phyloP scores from a whole-genome alignment of 1,284 basidiomycete species.

The Austroboletus niveus region DNA sequence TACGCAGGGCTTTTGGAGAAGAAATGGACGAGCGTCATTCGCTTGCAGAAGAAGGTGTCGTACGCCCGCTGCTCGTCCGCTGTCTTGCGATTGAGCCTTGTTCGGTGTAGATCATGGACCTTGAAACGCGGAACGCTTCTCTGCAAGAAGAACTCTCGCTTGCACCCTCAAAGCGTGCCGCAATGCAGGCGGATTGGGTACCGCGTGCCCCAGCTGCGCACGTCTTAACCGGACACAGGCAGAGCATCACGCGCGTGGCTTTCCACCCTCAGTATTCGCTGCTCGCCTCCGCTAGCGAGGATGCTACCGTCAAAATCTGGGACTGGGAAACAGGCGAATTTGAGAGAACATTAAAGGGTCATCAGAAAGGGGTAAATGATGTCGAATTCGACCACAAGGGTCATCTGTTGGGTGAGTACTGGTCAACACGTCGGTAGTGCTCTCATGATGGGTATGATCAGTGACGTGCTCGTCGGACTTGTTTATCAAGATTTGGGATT shows the following conservation, averaged over 20 bases:
- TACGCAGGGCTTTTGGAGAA: conserved; percentile 86
- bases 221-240: conserved; percentile 78
- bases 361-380: conserved; percentile 87
- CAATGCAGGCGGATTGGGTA: conserved; percentile 73
- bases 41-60: conserved; percentile 86
- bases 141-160: conserved; percentile 75
- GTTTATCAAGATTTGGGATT: conserved; percentile 91
- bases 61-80: conserved; percentile 7
- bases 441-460: conserved; percentile 29
- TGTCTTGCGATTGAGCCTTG: conserved; percentile 13
- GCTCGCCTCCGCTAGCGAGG: conserved; percentile 83
- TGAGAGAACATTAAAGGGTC: conserved; percentile 88
- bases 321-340: conserved; percentile 96
- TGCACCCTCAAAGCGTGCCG: conserved; percentile 54
- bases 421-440: neutral
- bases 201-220: conserved; percentile 80
- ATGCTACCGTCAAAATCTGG: conserved; percentile 89
- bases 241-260: conserved; percentile 73
- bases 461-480: conserved; percentile 89
- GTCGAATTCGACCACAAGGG: conserved; percentile 88
- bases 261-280: conserved; percentile 88
- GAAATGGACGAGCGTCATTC: conserved; percentile 94
- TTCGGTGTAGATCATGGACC: conserved; percentile 74
- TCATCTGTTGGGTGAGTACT: conserved; percentile 67
- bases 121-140: conserved; percentile 77